phyloP scores from a whole-genome alignment of 306 rosid genomes.

The Cicer pinnatifidum region DNA sequence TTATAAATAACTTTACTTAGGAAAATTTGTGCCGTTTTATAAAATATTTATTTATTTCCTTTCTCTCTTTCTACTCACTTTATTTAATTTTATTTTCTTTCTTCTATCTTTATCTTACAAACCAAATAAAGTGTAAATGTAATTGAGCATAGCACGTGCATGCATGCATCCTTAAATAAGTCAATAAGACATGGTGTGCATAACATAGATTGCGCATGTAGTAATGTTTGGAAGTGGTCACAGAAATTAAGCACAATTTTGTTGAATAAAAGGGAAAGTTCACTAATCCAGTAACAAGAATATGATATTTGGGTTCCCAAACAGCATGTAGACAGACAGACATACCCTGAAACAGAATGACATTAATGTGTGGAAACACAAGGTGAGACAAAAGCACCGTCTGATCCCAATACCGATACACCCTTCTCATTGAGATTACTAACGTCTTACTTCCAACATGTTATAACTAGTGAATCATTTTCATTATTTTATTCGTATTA shows the following conservation, averaged over 20 bases:
- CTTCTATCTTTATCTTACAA: too few species aligned
- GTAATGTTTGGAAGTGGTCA: slow-evolving; percentile 30
- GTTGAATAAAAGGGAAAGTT: slow-evolving; percentile 43
- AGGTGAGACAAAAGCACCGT: slow-evolving; percentile 60
- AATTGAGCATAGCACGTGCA: slow-evolving; percentile 37
- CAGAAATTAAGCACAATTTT: slow-evolving; percentile 17
- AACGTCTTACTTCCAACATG: too few species aligned
- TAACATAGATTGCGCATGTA: slow-evolving; percentile 9
- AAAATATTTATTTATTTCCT: too few species aligned
- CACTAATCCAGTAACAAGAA: slow-evolving; percentile 25
- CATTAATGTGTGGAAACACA: slow-evolving; percentile 47
- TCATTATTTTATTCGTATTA: too few species aligned
- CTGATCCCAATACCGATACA: slow-evolving; percentile 63
- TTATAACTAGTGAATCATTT: too few species aligned
- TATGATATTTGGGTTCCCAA: slow-evolving; percentile 43
- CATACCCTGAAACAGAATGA: slow-evolving; percentile 48
- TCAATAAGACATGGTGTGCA: slow-evolving; percentile 35
- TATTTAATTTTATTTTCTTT: too few species aligned
- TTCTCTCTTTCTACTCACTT: too few species aligned
- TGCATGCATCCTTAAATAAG: slow-evolving; percentile 35
- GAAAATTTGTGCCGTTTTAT: too few species aligned
- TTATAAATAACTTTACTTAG: too few species aligned
- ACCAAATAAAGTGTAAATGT: too few species aligned
- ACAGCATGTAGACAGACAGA: slow-evolving; percentile 45
- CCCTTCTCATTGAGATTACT: not conserved